phyloP scores from a whole-genome alignment of 257 asterid species.

The Solanum piurae region DNA sequence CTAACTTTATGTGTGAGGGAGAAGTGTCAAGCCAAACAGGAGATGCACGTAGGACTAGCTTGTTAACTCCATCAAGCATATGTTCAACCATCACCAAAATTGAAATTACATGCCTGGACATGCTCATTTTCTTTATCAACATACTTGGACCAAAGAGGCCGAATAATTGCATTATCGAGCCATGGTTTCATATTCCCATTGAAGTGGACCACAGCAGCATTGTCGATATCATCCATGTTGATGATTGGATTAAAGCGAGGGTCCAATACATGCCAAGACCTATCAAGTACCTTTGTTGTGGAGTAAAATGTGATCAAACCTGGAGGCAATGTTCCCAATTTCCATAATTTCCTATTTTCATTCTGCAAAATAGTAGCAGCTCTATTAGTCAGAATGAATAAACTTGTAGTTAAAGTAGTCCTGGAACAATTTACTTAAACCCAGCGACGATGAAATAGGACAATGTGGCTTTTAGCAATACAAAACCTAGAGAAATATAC shows the following conservation, averaged over 20 bases:
- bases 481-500: not conserved
- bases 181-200: conserved; percentile 39
- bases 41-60: conserved; percentile 3
- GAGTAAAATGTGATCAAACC: conserved; percentile 29
- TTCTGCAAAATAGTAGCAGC: conserved; percentile 20
- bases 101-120: conserved; percentile 15
- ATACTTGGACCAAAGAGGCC: conserved; percentile 29
- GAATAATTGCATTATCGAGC: conserved; percentile 30
- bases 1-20: conserved; percentile 2
- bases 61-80: conserved; percentile 7
- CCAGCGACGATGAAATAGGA: not conserved
- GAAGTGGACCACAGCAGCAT: conserved; percentile 35
- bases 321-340: conserved; percentile 29
- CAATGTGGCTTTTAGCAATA: not conserved
- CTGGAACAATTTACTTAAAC: not conserved
- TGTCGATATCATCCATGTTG: conserved; percentile 26
- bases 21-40: conserved; percentile 3
- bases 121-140: conserved; percentile 22
- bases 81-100: not conserved
- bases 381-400: not conserved
- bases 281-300: conserved; percentile 25
- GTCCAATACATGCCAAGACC: conserved; percentile 33
- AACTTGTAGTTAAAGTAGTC: not conserved
- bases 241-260: conserved; percentile 33
- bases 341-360: conserved; percentile 31